Base-by-base conservation (phyloP, 2,329 filamentous ascomycete genomes). In the Diaporthe helianthi region DNA sequence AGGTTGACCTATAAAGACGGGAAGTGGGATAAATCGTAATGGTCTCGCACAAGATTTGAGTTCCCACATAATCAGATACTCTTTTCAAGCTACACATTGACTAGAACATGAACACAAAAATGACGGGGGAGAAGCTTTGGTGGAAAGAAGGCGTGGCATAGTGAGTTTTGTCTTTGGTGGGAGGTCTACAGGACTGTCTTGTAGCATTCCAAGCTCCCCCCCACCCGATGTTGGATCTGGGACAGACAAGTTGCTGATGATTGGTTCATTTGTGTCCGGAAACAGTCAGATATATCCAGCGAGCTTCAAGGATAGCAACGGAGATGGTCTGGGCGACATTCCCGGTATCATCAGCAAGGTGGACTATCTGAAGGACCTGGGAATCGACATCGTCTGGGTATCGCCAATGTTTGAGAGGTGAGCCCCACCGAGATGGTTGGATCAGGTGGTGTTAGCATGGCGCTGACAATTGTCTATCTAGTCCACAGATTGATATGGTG, bases 221-320 rank as follows among this genome's bases (percentile, higher is more conserved):
- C 22, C 13, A 3, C 49, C 29, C 5, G 4, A 19, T 2, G 24
- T 31, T 31, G 8, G 36, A 8, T 10, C 41, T 9, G 5, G 22
- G 15, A 55, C 38, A 8, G 15, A 55, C 38, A 8, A 22, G 3
- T 10, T 19, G 51, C 67, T 65, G 41, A 67, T 10, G 4, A 36
- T 4, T 17, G 47, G 44, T 8, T 22, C 17, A 36, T 5, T 41
- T 29, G 22, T 38, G 22, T n/a, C 15, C 4, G 10, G 15, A 19
- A 46, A 41, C 41, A 71, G 69, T 73, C 85, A 89, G 73, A 86
- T 89, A 72, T 89, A 87, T 73, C 85, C 85, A 2, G 82, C 86
- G 33, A 84, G 82, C 19, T 88, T 87, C 78, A 83, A 84, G 64
- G 85, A 87, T 73, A 83, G 82, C 72, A 86, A 87, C 64, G 83